These are phyloP conservation scores for Brassica cretica DNA, from an alignment of 345 rosid genomes.

Conservation along the genomic window DNA sequence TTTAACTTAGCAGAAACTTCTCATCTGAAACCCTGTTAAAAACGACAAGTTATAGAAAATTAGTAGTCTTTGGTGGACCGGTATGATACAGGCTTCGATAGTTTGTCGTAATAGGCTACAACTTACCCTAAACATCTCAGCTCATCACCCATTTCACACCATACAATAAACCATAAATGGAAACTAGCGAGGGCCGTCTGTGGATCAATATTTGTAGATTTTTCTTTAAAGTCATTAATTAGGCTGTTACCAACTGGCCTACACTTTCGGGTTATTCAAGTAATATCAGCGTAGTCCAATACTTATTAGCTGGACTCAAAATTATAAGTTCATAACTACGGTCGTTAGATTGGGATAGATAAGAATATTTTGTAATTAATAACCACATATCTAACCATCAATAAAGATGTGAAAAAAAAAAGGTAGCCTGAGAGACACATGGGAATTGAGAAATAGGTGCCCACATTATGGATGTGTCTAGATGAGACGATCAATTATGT, in stretches of 20 bases:
- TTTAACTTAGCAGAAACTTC: not conserved
- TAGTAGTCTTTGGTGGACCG: not conserved
- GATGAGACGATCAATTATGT: not conserved
- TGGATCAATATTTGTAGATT: not conserved
- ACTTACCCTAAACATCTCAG: not conserved
- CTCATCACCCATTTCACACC: not conserved
- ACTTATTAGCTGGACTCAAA: not conserved
- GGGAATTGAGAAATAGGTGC: not conserved
- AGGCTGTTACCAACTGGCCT: not conserved
- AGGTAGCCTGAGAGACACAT: not conserved
- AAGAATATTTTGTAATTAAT: not conserved
- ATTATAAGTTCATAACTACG: not conserved
- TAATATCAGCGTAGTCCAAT: not conserved
- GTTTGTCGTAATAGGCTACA: not conserved
- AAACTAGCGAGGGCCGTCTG: not conserved
- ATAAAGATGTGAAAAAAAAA: not conserved
- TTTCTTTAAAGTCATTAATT: not conserved
- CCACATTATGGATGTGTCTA: not conserved
- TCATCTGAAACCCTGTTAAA: not conserved
- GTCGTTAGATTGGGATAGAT: not conserved
- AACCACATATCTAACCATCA: not conserved
- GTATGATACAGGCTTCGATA: not conserved
- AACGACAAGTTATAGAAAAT: not conserved
- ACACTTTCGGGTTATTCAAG: not conserved
- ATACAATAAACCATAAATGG: not conserved